phyloP scores from a whole-genome alignment of 164 flowering plant species.

The Kingdonia uniflora region DNA sequence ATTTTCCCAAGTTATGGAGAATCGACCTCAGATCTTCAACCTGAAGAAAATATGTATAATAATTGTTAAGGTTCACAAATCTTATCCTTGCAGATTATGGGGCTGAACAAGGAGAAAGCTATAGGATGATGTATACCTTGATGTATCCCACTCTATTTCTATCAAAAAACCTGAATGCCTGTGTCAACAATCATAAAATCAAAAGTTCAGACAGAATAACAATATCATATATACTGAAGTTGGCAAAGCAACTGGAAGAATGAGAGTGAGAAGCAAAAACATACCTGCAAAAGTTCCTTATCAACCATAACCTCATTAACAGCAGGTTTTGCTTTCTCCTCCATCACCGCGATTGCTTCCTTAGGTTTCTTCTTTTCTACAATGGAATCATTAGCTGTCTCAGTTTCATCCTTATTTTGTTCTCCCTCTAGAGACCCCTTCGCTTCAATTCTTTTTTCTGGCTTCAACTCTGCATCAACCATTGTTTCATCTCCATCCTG shows the following conservation, averaged over 20 bases:
- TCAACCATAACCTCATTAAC: slow-evolving; percentile 33
- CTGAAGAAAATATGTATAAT: slow-evolving; percentile 28
- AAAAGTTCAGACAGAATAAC: too few relatives aligned
- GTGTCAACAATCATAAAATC: slow-evolving; percentile 9
- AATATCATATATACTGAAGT: not conserved
- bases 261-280: not conserved
- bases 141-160: slow-evolving; percentile 77
- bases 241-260: not conserved
- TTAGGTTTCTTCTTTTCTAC: slow-evolving; percentile 8
- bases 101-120: not conserved
- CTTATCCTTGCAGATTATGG: not conserved
- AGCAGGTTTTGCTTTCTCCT: slow-evolving; percentile 22
- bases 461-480: slow-evolving; percentile 16
- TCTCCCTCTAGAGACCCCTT: slow-evolving; percentile 18
- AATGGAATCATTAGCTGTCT: slow-evolving; percentile 20
- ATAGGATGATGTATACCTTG: slow-evolving; percentile 34
- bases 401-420: slow-evolving; percentile 11
- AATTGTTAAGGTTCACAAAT: not conserved
- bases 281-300: slow-evolving; percentile 72
- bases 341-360: slow-evolving; percentile 20
- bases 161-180: slow-evolving; percentile 97
- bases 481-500: slow-evolving; percentile 26
- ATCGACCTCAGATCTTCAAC: slow-evolving; percentile 90
- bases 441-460: slow-evolving; percentile 17
- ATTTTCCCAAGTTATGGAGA: slow-evolving; percentile 76